These are phyloP conservation scores for Clonostachys rhizophaga DNA, from an alignment of 2,329 filamentous ascomycete genomes.

Conservation along the genomic window DNA sequence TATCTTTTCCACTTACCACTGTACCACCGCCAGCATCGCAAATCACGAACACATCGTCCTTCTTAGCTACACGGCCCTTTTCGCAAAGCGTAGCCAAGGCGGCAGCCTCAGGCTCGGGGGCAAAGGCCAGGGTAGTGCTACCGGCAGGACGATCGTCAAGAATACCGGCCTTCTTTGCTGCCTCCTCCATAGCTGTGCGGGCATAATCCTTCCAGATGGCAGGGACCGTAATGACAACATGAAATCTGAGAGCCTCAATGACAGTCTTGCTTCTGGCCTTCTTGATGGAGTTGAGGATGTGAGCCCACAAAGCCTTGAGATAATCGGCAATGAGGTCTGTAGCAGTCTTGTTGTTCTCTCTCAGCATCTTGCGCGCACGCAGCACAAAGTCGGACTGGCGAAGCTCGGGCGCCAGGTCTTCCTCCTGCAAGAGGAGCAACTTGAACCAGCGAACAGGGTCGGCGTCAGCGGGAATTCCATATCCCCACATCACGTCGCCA, in stretches of 20 bases:
- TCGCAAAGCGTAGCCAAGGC: background rate
- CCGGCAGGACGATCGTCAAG: background rate
- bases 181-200: background rate
- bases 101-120: background rate
- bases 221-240: background rate
- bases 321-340: background rate
- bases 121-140: background rate
- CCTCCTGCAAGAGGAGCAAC: background rate
- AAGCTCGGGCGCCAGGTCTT: background rate
- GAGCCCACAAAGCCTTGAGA: background rate
- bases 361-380: background rate
- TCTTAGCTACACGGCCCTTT: background rate
- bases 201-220: background rate
- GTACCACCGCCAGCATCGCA: background rate
- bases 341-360: background rate
- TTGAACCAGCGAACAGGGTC: background rate
- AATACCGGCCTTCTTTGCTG: background rate
- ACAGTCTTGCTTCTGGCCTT: background rate
- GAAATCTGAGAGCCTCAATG: background rate
- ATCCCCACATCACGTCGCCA: background rate
- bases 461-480: background rate
- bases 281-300: background rate
- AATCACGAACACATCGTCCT: background rate
- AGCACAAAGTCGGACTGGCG: background rate
- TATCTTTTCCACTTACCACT: background rate